These are phyloP conservation scores for Pugionium cornutum DNA, from an alignment of 345 rosid species.

Conservation along the genomic window DNA sequence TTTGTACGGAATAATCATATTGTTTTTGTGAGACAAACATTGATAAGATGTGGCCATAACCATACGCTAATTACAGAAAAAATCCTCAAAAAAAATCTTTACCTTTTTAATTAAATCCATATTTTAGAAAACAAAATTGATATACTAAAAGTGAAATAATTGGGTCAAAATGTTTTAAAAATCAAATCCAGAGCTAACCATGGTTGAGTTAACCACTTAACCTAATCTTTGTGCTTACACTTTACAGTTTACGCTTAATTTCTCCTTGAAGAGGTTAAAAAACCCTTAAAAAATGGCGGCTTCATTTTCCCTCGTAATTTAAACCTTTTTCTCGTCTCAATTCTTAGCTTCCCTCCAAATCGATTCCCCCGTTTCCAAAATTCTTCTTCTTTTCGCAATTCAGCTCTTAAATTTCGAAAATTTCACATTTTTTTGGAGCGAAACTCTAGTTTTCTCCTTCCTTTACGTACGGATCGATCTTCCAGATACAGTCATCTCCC, in stretches of 20 bases:
- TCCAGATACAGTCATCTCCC: neutral
- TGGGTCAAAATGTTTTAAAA: no score
- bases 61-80: no score
- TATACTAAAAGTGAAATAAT: no score
- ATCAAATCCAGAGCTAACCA: no score
- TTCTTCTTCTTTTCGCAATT: neutral
- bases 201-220: neutral
- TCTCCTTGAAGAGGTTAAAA: neutral
- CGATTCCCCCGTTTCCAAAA: conserved; percentile 1
- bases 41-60: no score
- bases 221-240: neutral
- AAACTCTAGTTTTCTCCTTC: neutral
- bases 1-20: no score
- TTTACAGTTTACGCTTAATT: neutral
- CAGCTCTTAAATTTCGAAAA: neutral
- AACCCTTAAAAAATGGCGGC: conserved; percentile 35
- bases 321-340: conserved; percentile 3
- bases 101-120: no score
- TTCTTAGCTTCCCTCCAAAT: conserved; percentile 34
- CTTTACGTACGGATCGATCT: conserved; percentile 8
- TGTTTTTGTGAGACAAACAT: no score
- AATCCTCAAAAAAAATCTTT: no score
- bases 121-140: no score
- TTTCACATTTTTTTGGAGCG: conserved; percentile 25
- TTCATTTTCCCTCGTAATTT: conserved; percentile 40